Evolutionary conservation across 768 basidiomycete species (phyloP).

Genomic region (Tulasnella sp.): DNA sequence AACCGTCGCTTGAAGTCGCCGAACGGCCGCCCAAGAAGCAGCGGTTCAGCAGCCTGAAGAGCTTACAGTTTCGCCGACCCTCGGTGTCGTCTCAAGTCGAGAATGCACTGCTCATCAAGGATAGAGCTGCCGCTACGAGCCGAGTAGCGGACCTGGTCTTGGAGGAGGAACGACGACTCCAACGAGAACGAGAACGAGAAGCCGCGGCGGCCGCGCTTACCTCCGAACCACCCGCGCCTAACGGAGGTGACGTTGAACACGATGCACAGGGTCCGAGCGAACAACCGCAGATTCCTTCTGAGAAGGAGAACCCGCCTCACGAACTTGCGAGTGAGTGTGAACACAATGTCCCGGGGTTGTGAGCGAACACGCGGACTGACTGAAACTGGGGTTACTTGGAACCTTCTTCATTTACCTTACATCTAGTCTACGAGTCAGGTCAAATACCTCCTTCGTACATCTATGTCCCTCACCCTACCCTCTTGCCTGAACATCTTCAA

Average conservation of each 20-base stretch:
- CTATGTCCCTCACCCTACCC: constrained; percentile 10
- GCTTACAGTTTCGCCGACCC: background rate
- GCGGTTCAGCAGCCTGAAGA: constrained; percentile 6
- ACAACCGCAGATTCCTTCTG: background rate
- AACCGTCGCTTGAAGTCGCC: background rate
- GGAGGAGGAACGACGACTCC: background rate
- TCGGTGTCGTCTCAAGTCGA: background rate
- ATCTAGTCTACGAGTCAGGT: background rate
- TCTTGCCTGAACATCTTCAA: constrained; percentile 1
- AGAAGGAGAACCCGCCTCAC: background rate
- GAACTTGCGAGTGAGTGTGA: background rate
- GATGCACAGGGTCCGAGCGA: constrained; percentile 6
- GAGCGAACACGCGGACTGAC: background rate
- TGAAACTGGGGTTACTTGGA: background rate
- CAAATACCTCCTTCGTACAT: background rate
- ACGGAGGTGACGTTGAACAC: background rate
- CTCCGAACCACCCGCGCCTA: background rate
- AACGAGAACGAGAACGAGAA: constrained; percentile 3
- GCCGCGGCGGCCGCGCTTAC: background rate
- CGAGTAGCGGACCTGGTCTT: background rate
- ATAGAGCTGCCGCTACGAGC: background rate
- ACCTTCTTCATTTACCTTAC: background rate
- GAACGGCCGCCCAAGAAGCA: constrained; percentile 5
- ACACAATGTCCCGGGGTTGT: background rate
- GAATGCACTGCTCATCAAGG: background rate